These are phyloP conservation scores for Ambrosia hybrid DNA, from an alignment of 140 eudicot genomes.

Conservation along the genomic window DNA sequence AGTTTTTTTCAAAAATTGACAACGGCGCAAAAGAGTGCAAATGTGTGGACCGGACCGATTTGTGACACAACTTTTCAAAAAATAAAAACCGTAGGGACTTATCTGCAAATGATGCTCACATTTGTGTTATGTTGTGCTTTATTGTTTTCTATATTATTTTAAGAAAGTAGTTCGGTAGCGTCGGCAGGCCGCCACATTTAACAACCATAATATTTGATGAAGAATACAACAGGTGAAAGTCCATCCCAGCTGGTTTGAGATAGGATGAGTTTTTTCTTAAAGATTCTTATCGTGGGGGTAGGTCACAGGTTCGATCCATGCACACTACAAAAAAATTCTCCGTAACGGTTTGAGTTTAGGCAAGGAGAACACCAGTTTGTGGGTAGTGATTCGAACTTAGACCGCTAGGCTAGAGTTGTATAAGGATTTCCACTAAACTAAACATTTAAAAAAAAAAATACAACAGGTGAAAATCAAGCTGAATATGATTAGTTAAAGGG, in stretches of 20 bases:
- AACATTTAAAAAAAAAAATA: neutral
- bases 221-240: neutral
- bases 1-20: neutral
- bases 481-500: neutral
- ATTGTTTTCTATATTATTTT: neutral
- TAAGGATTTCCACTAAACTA: too few species aligned
- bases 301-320: too few species aligned
- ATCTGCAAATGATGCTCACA: neutral
- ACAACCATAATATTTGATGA: neutral
- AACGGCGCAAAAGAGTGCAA: slow-evolving; percentile 27
- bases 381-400: too few species aligned
- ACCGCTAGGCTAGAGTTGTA: too few species aligned
- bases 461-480: neutral
- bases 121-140: neutral
- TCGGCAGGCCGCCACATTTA: slow-evolving; percentile 36
- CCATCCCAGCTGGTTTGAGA: neutral
- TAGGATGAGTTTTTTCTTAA: too few species aligned
- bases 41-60: slow-evolving; percentile 29
- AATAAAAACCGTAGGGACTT: neutral
- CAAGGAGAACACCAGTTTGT: too few species aligned
- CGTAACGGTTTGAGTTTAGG: too few species aligned
- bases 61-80: slow-evolving; percentile 8
- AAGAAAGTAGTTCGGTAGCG: slow-evolving; percentile 30
- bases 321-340: too few species aligned
- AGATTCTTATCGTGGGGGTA: too few species aligned